Evolutionary conservation across 116 monocot species (phyloP), one percentile per base, ranked within the genome.

Genomic region (Phalaenopsis hybrid): DNA sequence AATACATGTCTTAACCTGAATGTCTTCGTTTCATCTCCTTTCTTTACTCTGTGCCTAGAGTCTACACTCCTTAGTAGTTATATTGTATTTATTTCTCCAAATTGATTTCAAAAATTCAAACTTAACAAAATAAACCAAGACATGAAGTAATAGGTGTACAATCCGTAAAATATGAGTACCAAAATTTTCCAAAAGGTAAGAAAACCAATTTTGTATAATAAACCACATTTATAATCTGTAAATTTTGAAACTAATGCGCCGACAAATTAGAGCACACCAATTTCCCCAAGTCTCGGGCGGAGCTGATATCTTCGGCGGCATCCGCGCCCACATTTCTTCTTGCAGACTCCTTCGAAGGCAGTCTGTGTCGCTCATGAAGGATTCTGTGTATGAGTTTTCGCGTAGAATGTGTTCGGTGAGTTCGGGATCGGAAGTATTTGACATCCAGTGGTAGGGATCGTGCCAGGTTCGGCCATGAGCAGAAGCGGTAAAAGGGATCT

Each of bases 371-470:
- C 81, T 88, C 92, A 95, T 93, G 89, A 93, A 99, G 18, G 92
- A 87, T 21, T 90, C 87, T 37, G 92, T 83, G 82, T 99, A 99
- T 28, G 81, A 78, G 83, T 93, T 99, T 84, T 99, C 95, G 9
- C 78, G 80, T 33, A 58, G 46, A 44, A 95, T 86, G 78, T 95
- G 74, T 72, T 86, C 83, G 34, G 80, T n/a, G 75, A 99, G 88
- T 75, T 95, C 91, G n/a, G 90, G 95, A 78, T 99, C 93, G 75
- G 65, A 25, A 46, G 88, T 91, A 83, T 92, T 84, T 81, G 87
- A 87, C 99, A 99, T 99, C 99, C 95, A 99, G 77, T 81, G 92
- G 85, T 92, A 99, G 75, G 93, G 93, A 72, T 95, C 98, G 7
- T 83, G 82, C 98, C 93, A 98, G 45, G 91, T 83, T 51, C 81